Base-by-base conservation (phyloP, 2,329 filamentous ascomycete genomes). In the Verticillium nubilum region DNA sequence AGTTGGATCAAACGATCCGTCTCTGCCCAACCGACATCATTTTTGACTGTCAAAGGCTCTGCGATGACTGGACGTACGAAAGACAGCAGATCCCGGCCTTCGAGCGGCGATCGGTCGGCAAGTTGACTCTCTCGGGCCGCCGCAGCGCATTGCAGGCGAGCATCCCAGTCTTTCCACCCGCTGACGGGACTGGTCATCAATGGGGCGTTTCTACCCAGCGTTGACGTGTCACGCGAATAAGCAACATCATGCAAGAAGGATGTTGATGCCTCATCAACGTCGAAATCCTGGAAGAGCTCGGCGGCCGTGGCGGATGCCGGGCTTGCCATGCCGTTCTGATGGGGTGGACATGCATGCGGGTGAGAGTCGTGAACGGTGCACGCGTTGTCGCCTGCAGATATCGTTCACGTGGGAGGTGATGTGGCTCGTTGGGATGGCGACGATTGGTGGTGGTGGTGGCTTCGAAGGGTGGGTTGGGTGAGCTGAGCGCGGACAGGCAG, bases 91-190 rank as follows among this genome's bases (percentile, higher is more conserved):
- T 76, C 74, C 58, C 67, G 65, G 4, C 69, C 72, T 23, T 75
- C 67, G 10, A 74, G 65, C 28, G 63, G 65, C 4, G 61, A 54
- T 5, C 57, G 58, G 35, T 66, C 42, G 23, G 55, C 47, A 26
- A 42, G 56, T 31, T 60, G 61, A 26, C 56, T 33, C 33, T 63
- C 59, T 35, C 62, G 67, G n/a, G 72, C 66, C 7, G 69, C 70
- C 56, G 54, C 65, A 10, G 74, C 73, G 59, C 71, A 71, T 19
- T 73, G 63, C n/a, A 76, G 64, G 61, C 72, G 58, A 57, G 66
- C 65, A 19, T 72, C 58, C 69, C 72, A 76, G 54, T 73, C 68
- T 53, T 76, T 66, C 23, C 69, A 67, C 13, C 69, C 68, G 37
- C 71, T 72, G 4, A 68, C 58, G 25, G 76, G 63, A 58, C 72